These are phyloP conservation scores for Nitzschia palea DNA, from an alignment of 108 stramenopile species.

Conservation along the genomic window DNA sequence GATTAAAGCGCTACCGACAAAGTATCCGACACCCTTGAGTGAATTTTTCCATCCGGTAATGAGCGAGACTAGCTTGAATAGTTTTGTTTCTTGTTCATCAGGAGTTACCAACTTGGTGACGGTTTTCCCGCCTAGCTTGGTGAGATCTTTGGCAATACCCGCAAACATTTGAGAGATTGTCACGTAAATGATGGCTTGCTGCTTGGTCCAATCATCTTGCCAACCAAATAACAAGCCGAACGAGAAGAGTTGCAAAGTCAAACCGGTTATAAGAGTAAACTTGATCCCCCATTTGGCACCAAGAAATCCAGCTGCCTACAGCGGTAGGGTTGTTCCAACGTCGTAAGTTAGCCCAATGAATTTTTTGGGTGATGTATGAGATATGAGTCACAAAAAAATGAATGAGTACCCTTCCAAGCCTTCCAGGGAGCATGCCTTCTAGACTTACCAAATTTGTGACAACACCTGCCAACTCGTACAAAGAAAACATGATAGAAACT, in stretches of 20 bases:
- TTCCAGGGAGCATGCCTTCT: too few species aligned
- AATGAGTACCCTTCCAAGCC: too few species aligned
- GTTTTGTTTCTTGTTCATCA: slow-evolving; percentile 81
- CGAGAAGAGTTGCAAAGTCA: slow-evolving; percentile 70
- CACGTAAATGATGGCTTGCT: slow-evolving; percentile 77
- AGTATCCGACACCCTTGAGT: slow-evolving; percentile 92
- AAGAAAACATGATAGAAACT: slow-evolving; percentile 92
- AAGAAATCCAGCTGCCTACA: slow-evolving; percentile 81
- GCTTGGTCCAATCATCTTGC: slow-evolving; percentile 72
- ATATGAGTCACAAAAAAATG: too few species aligned
- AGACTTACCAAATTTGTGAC: slow-evolving; percentile 86
- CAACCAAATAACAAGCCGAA: slow-evolving; percentile 80
- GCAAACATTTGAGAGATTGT: slow-evolving; percentile 93
- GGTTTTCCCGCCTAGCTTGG: slow-evolving; percentile 93
- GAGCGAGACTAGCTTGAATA: slow-evolving; percentile 87
- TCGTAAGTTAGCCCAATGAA: too few species aligned
- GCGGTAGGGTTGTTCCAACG: too few species aligned
- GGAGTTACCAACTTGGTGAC: slow-evolving; percentile 93
- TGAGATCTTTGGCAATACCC: slow-evolving; percentile 93
- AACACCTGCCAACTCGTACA: slow-evolving; percentile 93
- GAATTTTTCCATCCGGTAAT: slow-evolving; percentile 96
- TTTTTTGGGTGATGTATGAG: too few species aligned
- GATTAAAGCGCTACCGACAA: slow-evolving; percentile 79
- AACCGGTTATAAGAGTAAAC: slow-evolving; percentile 75
- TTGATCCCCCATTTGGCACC: slow-evolving; percentile 89